These are phyloP conservation scores for Saksenaea oblongispora DNA, from an alignment of 371 early-diverging fungal genomes.

Conservation along the genomic window DNA sequence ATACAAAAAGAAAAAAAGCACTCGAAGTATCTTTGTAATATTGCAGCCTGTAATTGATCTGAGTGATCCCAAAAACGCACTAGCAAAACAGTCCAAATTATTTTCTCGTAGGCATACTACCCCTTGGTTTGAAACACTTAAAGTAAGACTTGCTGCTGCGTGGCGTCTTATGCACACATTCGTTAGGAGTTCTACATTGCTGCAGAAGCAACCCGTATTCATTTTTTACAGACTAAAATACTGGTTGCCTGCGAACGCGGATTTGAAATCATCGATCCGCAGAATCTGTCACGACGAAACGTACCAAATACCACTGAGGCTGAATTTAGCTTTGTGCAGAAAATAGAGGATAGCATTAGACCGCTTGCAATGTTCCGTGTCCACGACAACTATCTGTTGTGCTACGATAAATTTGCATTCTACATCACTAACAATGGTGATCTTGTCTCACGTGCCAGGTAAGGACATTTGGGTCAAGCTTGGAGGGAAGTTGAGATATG, in stretches of 20 bases:
- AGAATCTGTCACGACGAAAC: constrained; percentile 51
- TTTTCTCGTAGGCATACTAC: constrained; percentile 15
- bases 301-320: constrained; percentile 68
- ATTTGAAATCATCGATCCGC: constrained; percentile 74
- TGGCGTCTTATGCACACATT: background rate
- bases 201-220: constrained; percentile 60
- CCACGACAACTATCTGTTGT: constrained; percentile 63
- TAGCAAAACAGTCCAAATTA: background rate
- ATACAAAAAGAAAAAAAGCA: constrained; percentile 38
- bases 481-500: too few relatives aligned
- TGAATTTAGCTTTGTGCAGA: constrained; percentile 70
- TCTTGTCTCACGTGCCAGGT: too few relatives aligned
- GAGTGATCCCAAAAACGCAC: background rate
- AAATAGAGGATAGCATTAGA: constrained; percentile 57
- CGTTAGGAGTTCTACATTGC: constrained; percentile 73
- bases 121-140: constrained; percentile 18
- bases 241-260: constrained; percentile 74
- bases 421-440: constrained; percentile 67
- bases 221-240: constrained; percentile 64
- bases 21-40: constrained; percentile 22
- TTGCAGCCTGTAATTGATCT: constrained; percentile 9
- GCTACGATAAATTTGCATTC: constrained; percentile 88
- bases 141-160: constrained; percentile 1
- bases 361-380: constrained; percentile 81
- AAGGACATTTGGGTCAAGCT: too few relatives aligned